Evolutionary conservation across 1,284 basidiomycete genomes (phyloP), one percentile per base, ranked within the genome.

Genomic region (Neotropicomus parvogracilis): DNA sequence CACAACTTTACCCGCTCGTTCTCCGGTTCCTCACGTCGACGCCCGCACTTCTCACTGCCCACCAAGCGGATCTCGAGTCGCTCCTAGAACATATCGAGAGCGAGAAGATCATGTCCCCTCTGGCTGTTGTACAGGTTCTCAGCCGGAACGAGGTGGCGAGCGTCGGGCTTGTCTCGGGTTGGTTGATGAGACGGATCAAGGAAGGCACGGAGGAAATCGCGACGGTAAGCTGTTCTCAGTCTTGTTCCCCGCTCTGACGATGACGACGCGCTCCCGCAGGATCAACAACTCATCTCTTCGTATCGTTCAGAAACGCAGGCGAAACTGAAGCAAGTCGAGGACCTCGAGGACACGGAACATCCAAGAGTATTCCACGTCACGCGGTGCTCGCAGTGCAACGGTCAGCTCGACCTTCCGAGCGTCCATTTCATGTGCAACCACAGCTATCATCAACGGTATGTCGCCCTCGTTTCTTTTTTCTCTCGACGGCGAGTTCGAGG

Each of bases 381-480:
- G 4, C 78, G 91, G 33, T 99, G 95, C 66, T 85, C 91, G 13
- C 78, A 84, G 5, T 98, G 97, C 65, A 79, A 83, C 14, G 90
- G 85, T 0, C 88, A 90, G 59, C 80, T 98, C 50, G 94, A 97
- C 65, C 77, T 97, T 16, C 95, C 95, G 0, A 88, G 83, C 50
- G 79, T 98, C 4, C 95, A 99, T 68, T 99, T 98, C 63, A 97
- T 98, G 95, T 99, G 95, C 70, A 87, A 89, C 62, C 95, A 99
- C 67, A 93, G 88, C 53, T 99, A 92, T 71, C 97, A 99, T 65
- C 92, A 95, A 66, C 75, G 91, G 88, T 90, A 44, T 17, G 70
- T 55, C 42, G 32, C 35, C 12, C 40, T 7, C 38, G 12, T 36
- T 42, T 27, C 36, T n/a, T 41, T 17, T n/a, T 14, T 19, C n/a